A percentile compares a stretch with the other conserved stretches of the same genome.
These are phyloP conservation scores for Eutrema salsugineum DNA, from an alignment of 441 rosid species.

Conservation along the genomic window DNA sequence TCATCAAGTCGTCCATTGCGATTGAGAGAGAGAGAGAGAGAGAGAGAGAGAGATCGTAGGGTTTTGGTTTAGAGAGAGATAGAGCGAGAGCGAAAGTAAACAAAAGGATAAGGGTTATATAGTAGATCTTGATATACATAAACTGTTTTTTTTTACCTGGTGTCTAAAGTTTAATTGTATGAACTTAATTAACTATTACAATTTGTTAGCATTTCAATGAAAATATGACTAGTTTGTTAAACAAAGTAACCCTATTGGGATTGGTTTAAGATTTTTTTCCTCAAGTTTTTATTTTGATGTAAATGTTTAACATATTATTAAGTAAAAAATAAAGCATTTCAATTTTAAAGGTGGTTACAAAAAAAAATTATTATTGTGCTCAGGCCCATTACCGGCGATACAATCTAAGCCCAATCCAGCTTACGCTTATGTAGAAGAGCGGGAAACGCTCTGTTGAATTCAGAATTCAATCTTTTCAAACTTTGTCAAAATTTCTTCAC, in stretches of 20 bases:
- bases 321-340: too few species aligned
- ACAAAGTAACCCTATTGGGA: too few species aligned
- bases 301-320: too few species aligned
- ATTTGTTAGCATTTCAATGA: not conserved
- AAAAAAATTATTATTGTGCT: too few species aligned
- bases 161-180: not conserved
- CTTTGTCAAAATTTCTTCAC: not conserved
- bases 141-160: not conserved
- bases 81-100: not conserved
- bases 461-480: too few species aligned
- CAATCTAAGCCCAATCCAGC: too few species aligned
- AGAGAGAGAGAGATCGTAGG: not conserved
- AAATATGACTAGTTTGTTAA: too few species aligned
- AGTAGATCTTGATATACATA: not conserved
- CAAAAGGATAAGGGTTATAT: not conserved
- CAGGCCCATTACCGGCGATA: too few species aligned
- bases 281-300: too few species aligned
- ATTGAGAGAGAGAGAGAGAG: conserved; percentile 5
- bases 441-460: not conserved
- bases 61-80: conserved; percentile 1
- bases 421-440: not conserved
- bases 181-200: too few species aligned
- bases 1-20: conserved; percentile 15
- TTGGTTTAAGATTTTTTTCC: too few species aligned
- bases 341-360: too few species aligned